Conservation (phyloP, 129 eudicot species). For the Flaveria bidentis region DNA sequence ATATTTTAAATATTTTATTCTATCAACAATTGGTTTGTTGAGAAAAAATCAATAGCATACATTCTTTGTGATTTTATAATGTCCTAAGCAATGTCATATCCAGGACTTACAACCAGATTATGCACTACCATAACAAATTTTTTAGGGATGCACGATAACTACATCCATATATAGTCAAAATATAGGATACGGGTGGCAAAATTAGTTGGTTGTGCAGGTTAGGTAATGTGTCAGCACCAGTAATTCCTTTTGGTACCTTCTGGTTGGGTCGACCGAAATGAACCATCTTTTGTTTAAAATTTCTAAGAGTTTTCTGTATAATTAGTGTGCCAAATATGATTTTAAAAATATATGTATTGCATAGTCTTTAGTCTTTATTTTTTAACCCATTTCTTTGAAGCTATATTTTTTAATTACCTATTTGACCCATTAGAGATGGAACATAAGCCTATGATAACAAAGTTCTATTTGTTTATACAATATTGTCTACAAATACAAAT, state of each 20-base stretch:
- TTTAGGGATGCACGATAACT: not conserved
- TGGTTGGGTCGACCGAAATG: not conserved
- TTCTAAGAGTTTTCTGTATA: not conserved
- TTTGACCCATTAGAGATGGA: not conserved
- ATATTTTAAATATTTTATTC: not conserved
- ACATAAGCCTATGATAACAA: not conserved
- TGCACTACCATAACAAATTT: not conserved
- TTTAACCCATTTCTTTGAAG: not conserved
- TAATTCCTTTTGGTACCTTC: not conserved
- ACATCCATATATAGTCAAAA: not conserved
- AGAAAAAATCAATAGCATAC: not conserved
- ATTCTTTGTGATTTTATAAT: slow-evolving; percentile 4
- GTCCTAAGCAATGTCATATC: not conserved
- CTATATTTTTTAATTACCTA: not conserved
- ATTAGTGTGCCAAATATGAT: not conserved
- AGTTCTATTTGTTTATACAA: not conserved
- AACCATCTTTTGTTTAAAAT: too few species aligned
- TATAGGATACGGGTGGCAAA: not conserved
- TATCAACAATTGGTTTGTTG: not conserved
- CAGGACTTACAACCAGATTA: not conserved
- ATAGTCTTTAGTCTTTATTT: not conserved
- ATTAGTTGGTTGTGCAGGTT: not conserved
- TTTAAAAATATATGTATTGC: not conserved
- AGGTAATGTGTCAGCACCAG: not conserved
- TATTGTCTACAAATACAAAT: not conserved